Evolutionary conservation across 2,329 filamentous ascomycete species (phyloP).

Genomic region (Sporothrix luriei): DNA sequence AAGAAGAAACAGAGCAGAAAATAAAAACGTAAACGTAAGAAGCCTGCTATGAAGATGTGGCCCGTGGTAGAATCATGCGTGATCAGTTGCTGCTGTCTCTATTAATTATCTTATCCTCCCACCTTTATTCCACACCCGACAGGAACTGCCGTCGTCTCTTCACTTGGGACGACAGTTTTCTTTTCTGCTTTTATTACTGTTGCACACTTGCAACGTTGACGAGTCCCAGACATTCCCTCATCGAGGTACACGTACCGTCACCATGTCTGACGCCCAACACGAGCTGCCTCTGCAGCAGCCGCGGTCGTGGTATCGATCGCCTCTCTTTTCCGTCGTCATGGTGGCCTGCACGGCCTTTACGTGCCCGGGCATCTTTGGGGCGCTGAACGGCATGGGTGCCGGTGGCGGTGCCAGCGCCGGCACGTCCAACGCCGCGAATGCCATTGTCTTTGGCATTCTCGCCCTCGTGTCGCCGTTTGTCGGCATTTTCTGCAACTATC

Average conservation of each 20-base stretch:
- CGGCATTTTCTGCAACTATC: slow-evolving; percentile 24
- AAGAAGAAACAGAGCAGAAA: too few relatives aligned
- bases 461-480: slow-evolving; percentile 20
- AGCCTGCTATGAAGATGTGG: too few relatives aligned
- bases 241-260: not conserved
- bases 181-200: not conserved
- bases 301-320: slow-evolving; percentile 27
- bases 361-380: slow-evolving; percentile 40
- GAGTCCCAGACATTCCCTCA: not conserved
- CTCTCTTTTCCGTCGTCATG: slow-evolving; percentile 28
- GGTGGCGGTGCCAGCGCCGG: slow-evolving; percentile 34
- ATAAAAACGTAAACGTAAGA: too few relatives aligned
- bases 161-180: too few relatives aligned
- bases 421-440: slow-evolving; percentile 30
- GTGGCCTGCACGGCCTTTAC: slow-evolving; percentile 41
- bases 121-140: too few relatives aligned
- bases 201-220: not conserved
- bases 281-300: not conserved
- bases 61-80: too few relatives aligned
- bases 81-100: too few relatives aligned
- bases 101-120: too few relatives aligned
- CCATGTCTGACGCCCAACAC: not conserved
- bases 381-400: slow-evolving; percentile 39
- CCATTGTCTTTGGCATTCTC: slow-evolving; percentile 29
- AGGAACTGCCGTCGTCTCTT: too few relatives aligned